Conservation (phyloP, 805 yeast genomes). For the Pichia nakasei region DNA sequence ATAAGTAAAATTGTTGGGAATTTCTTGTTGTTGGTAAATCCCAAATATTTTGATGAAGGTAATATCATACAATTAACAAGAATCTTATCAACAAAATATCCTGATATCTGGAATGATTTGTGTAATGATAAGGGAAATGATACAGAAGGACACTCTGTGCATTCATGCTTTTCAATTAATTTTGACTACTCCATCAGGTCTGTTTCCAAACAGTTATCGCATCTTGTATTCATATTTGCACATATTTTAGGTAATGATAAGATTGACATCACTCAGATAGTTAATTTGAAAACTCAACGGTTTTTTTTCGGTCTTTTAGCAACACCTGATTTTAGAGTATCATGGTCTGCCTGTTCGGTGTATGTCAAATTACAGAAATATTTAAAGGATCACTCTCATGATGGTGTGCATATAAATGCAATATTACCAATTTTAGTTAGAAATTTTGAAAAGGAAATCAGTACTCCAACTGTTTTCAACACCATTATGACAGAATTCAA, state of each 20-base stretch:
- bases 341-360: slow-evolving; percentile 1
- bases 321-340: neutral
- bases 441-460: neutral
- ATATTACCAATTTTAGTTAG: neutral
- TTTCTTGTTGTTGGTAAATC: neutral
- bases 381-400: no score
- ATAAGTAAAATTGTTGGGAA: neutral
- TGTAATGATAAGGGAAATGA: neutral
- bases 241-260: neutral
- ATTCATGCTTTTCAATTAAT: neutral
- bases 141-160: neutral
- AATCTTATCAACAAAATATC: neutral
- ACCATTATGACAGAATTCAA: neutral
- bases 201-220: neutral
- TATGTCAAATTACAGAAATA: neutral
- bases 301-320: neutral
- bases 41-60: neutral
- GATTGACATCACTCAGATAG: neutral
- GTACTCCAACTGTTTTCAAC: neutral
- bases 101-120: neutral
- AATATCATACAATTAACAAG: neutral
- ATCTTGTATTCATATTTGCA: slow-evolving; percentile 3
- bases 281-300: neutral
- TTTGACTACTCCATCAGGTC: neutral
- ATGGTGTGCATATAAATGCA: no score